Conservation (phyloP, 139 green algal genomes). For the Haematococcus lacustris region DNA sequence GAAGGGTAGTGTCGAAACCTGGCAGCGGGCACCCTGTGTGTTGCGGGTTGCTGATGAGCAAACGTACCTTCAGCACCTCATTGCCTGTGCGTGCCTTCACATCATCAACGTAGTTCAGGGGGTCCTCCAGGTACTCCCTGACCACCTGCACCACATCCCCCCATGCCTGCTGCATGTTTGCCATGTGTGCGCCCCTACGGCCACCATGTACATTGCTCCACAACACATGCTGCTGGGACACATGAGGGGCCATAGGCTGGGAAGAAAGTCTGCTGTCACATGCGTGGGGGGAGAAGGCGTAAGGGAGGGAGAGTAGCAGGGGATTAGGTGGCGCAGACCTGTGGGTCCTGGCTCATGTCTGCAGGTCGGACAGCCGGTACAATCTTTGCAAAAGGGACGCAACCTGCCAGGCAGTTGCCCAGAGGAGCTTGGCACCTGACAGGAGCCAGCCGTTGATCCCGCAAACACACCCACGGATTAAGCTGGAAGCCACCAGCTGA, state of each 20-base stretch:
- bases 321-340: neutral
- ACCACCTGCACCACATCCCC: conserved; percentile 18
- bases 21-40: no score
- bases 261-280: neutral
- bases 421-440: neutral
- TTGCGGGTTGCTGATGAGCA: no score
- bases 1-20: no score
- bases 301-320: no score
- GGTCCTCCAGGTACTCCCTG: conserved; percentile 9
- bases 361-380: conserved; percentile 49
- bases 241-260: neutral
- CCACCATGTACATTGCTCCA: no score
- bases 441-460: neutral
- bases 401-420: conserved; percentile 20
- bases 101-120: conserved; percentile 11
- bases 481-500: neutral
- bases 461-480: neutral
- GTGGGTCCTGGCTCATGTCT: conserved; percentile 44
- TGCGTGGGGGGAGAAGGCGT: no score
- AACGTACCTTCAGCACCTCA: conserved; percentile 11
- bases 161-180: no score
- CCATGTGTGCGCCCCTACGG: no score
- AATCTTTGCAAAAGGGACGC: conserved; percentile 39
- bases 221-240: no score
- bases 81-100: conserved; percentile 9